Conservation (phyloP, 805 yeast species). For the Sporopachydermia quercuum region DNA sequence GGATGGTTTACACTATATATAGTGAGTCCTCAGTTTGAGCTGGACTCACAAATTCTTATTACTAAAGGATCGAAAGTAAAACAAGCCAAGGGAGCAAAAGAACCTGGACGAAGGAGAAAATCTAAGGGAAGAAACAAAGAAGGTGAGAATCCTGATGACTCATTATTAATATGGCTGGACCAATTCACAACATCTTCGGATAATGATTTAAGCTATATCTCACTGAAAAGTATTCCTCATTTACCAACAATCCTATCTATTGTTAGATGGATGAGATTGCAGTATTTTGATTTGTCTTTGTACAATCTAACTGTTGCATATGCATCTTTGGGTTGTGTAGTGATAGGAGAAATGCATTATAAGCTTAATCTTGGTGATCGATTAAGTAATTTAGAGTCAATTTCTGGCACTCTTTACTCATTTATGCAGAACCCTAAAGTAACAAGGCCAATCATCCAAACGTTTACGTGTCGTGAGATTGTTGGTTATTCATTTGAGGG, state of each 20-base stretch:
- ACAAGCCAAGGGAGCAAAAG: no score
- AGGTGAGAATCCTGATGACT: no score
- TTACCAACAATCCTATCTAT: constrained; percentile 1
- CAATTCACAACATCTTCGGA: not conserved
- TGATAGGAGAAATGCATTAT: not conserved
- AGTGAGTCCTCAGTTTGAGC: constrained; percentile 16
- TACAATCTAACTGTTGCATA: constrained; percentile 3
- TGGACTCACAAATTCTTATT: constrained; percentile 12
- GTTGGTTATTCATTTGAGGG: not conserved
- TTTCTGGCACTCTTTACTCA: not conserved
- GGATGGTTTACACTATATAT: constrained; percentile 22
- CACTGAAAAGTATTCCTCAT: not conserved
- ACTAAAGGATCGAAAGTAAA: not conserved
- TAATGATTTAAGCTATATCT: not conserved
- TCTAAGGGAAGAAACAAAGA: no score
- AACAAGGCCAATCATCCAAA: not conserved
- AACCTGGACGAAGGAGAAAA: no score
- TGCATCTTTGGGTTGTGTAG: not conserved
- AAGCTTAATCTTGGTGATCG: not conserved
- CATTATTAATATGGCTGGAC: not conserved
- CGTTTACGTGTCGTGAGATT: not conserved
- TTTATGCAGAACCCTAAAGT: not conserved
- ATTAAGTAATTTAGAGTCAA: not conserved
- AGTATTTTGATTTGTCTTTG: constrained; percentile 9
- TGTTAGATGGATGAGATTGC: constrained; percentile 8